Evolutionary conservation across 352 stramenopile genomes (phyloP).

Genomic region (Peronosclerospora sorghi): DNA sequence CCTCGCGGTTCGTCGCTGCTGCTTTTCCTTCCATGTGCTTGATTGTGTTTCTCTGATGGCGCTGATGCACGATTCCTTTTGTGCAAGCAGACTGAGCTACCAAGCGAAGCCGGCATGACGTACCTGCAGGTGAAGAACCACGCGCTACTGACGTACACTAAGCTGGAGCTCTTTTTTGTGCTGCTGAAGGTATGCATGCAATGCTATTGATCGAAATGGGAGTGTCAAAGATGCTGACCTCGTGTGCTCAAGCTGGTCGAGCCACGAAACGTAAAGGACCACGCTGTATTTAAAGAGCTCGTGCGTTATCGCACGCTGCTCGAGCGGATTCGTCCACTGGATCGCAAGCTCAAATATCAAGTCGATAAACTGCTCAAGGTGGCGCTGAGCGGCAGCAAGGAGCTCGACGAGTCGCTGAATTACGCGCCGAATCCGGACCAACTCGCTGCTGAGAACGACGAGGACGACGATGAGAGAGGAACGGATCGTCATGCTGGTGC

Average conservation of each 20-base stretch:
- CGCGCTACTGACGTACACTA: slow-evolving; percentile 75
- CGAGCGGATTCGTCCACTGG: slow-evolving; percentile 71
- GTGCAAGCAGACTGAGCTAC: slow-evolving; percentile 35
- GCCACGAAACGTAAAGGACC: slow-evolving; percentile 56
- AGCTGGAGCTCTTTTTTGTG: slow-evolving; percentile 80
- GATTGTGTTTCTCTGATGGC: neutral
- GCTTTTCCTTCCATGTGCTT: neutral
- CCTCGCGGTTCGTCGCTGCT: slow-evolving; percentile 22
- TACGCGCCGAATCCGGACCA: slow-evolving; percentile 76
- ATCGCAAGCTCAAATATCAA: slow-evolving; percentile 85
- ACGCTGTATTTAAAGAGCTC: slow-evolving; percentile 79
- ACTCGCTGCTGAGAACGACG: slow-evolving; percentile 44
- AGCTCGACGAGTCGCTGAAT: slow-evolving; percentile 64
- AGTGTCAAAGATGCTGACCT: neutral
- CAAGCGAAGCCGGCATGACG: slow-evolving; percentile 55
- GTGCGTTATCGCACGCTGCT: slow-evolving; percentile 78
- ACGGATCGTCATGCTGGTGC: slow-evolving; percentile 10
- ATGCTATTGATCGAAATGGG: neutral
- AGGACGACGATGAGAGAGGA: slow-evolving; percentile 36
- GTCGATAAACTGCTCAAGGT: slow-evolving; percentile 87
- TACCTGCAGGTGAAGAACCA: slow-evolving; percentile 85
- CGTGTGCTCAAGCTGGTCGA: slow-evolving; percentile 34
- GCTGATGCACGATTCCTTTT: slow-evolving; percentile 1
- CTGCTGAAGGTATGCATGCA: slow-evolving; percentile 47
- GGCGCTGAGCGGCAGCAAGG: slow-evolving; percentile 57